Percentiles rank a stretch among this genome's conserved stretches.
These are phyloP conservation scores for Pyrrhoderma lamaoense DNA, from an alignment of 1,284 basidiomycete species.

Conservation along the genomic window DNA sequence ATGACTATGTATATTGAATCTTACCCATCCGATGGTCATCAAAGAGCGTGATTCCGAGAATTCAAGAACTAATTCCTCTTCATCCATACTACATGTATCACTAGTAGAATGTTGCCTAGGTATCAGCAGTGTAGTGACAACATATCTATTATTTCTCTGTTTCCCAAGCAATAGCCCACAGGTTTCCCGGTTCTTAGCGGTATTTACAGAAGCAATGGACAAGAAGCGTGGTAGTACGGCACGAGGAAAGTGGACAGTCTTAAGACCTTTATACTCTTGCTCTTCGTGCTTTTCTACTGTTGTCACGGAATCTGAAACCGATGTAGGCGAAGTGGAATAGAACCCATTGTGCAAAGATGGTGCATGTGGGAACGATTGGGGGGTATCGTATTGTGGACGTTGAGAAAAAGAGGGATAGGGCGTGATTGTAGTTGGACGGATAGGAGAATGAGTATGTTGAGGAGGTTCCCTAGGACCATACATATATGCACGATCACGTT, in stretches of 20 bases:
- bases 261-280: constrained; percentile 36
- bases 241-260: constrained; percentile 58
- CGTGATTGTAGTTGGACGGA: constrained; percentile 11
- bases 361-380: constrained; percentile 12
- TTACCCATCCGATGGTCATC: constrained; percentile 84
- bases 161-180: constrained; percentile 59
- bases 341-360: constrained; percentile 21
- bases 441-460: constrained; percentile 16
- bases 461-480: constrained; percentile 17
- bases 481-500: constrained; percentile 15
- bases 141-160: constrained; percentile 48
- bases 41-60: constrained; percentile 73
- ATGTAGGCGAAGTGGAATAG: constrained; percentile 7
- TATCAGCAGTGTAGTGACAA: constrained; percentile 71
- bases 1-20: constrained; percentile 22
- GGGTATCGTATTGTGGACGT: constrained; percentile 18
- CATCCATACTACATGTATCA: constrained; percentile 84
- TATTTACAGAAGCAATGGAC: constrained; percentile 58
- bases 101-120: constrained; percentile 80
- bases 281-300: constrained; percentile 22
- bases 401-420: constrained; percentile 18
- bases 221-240: constrained; percentile 68
- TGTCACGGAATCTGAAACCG: constrained; percentile 24
- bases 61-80: constrained; percentile 78
- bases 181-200: constrained; percentile 52